Evolutionary conservation across 108 stramenopile genomes (phyloP).

Genomic region (Cafeteria roenbergensis): DNA sequence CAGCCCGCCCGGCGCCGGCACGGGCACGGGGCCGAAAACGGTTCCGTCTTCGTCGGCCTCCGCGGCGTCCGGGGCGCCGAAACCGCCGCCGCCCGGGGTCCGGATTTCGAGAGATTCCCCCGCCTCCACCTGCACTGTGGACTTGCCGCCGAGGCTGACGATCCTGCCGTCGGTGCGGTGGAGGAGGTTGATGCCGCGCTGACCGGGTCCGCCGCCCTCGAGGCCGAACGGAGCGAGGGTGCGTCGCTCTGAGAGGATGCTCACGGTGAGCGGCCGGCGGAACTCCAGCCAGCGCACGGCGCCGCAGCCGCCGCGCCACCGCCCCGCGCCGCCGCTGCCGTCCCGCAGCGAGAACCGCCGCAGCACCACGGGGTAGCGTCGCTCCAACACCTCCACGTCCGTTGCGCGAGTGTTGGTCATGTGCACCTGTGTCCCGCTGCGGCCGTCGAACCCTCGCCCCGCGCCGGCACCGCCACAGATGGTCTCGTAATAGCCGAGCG

Average conservation of each 20-base stretch:
- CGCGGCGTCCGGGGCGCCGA: no score
- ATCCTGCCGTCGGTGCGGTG: constrained; percentile 50
- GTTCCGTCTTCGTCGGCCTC: no score
- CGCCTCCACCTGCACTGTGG: constrained; percentile 56
- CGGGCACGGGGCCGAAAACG: no score
- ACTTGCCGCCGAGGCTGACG: constrained; percentile 79
- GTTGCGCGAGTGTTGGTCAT: constrained; percentile 99
- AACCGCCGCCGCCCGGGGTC: constrained; percentile 44
- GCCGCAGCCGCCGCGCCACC: constrained; percentile 78
- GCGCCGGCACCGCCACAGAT: constrained; percentile 97
- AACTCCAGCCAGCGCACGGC: constrained; percentile 84
- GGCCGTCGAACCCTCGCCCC: constrained; percentile 85
- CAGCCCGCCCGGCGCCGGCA: no score
- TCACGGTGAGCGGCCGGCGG: constrained; percentile 71
- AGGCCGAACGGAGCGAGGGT: constrained; percentile 80
- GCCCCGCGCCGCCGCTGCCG: constrained; percentile 78
- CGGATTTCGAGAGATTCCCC: constrained; percentile 55
- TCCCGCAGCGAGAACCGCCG: constrained; percentile 67
- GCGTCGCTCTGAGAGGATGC: constrained; percentile 83
- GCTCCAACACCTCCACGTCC: constrained; percentile 90
- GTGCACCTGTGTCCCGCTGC: constrained; percentile 89
- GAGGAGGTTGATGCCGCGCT: constrained; percentile 69
- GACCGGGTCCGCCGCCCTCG: constrained; percentile 69
- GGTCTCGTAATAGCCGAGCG: constrained; percentile 95
- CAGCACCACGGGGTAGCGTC: constrained; percentile 79